Base-by-base conservation (phyloP, 192 early-diverging fungal genomes). In the Linnemannia hyalina region DNA sequence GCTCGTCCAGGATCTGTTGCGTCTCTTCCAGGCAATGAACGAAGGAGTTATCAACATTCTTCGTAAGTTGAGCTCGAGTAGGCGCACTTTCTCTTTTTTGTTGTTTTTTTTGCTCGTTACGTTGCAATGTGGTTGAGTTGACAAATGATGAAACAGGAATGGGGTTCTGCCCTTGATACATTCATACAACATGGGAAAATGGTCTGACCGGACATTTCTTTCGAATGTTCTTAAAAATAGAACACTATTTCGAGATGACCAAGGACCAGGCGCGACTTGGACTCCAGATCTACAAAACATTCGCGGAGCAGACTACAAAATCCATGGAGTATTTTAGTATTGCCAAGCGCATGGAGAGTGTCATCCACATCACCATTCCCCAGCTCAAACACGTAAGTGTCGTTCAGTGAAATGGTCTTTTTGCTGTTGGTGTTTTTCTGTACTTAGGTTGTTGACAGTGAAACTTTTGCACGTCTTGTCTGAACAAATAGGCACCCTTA, bases 21-120 rank as follows among this genome's bases (percentile, higher is more conserved):
- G 90, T 8, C 75, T 97, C 8, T 97, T 96, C 81, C 93, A 95
- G 76, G 89, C 93, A 20, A 83, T 94, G 75, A 97, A 96, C 81
- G 96, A 97, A 90, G 95, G 93, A 32, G 93, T 96, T 20, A 93
- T 97, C 47, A 91, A 92, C 78, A 92, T 96, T 70, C 87, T 97
- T 23, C 91, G 94, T 93, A 90, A 74, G 89, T 73, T 40, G 60
- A 65, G 60, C 60, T 26, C 57, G 26, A 63, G 60, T 65, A 65
- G 36, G 41, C 38, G 10, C 23, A 32, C 23, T 6, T 57, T n/a
- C 35, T 60, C 32, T 63, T n/a, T 75, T 57, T 32, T 41, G 26
- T 29, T 16, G 23, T 29, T 15, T 32, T 42, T 6, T 40, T 13
- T 60, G 20, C 10, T 46, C 13, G 44, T 46, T 46, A 15, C 10